Evolutionary conservation across 495 filamentous ascomycete species (phyloP).

Genomic region (Penicillium egyptiacum): DNA sequence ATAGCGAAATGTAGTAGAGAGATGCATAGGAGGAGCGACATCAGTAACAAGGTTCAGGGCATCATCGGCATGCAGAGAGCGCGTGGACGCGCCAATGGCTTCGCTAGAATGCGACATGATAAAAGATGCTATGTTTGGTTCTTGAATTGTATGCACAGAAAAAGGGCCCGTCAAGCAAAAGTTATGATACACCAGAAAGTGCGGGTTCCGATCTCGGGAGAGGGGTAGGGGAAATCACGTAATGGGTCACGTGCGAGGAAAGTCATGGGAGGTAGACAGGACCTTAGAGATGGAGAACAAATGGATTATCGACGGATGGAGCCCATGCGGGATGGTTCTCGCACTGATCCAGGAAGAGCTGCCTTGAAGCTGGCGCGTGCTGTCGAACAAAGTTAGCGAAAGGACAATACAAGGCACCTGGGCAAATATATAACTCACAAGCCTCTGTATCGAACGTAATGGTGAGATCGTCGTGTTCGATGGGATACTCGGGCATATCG

Average conservation of each 20-base stretch:
- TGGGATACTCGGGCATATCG: constrained; percentile 82
- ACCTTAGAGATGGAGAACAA: background rate
- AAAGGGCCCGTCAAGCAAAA: background rate
- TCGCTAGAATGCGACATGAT: constrained; percentile 34
- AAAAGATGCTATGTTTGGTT: constrained; percentile 20
- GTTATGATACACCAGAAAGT: constrained; percentile 27
- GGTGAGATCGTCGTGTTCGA: constrained; percentile 86
- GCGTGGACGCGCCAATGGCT: constrained; percentile 53
- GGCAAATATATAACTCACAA: constrained; percentile 58
- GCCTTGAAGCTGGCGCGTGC: constrained; percentile 49
- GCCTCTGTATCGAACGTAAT: constrained; percentile 76
- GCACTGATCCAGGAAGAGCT: constrained; percentile 47
- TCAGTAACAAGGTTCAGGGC: constrained; percentile 66
- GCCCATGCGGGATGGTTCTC: constrained; percentile 48
- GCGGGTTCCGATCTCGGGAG: constrained; percentile 8
- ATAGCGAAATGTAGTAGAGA: constrained; percentile 88
- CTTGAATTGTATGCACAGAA: constrained; percentile 32
- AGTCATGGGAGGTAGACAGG: background rate
- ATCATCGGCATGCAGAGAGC: constrained; percentile 86
- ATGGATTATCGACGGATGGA: constrained; percentile 48
- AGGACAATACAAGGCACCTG: background rate
- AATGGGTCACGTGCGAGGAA: constrained; percentile 26
- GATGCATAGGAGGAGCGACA: constrained; percentile 82
- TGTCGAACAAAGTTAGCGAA: constrained; percentile 25
- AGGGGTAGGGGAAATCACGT: constrained; percentile 19